Percentiles rank a stretch among this genome's conserved stretches.
phyloP scores from a whole-genome alignment of 768 basidiomycete species.

The Pleurotus pulmonarius region DNA sequence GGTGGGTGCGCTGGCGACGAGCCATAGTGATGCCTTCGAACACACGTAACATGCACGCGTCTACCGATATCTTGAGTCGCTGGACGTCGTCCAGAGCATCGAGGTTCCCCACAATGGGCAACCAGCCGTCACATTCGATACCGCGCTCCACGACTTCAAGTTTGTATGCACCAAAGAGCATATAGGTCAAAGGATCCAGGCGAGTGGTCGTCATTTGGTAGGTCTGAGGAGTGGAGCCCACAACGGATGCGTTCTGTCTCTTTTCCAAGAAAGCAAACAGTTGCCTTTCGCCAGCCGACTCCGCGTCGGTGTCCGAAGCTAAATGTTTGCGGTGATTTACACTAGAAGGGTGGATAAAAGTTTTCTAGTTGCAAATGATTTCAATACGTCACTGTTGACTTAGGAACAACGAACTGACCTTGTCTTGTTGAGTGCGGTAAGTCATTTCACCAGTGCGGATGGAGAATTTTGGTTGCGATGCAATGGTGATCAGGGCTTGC shows the following conservation, averaged over 20 bases:
- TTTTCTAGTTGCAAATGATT: conserved; percentile 39
- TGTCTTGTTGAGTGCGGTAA: conserved; percentile 76
- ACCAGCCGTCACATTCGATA: conserved; percentile 86
- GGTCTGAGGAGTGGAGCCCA: conserved; percentile 48
- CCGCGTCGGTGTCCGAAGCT: conserved; percentile 19
- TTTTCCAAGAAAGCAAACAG: conserved; percentile 84
- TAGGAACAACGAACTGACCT: conserved; percentile 43
- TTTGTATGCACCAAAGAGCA: conserved; percentile 86
- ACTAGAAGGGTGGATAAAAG: conserved; percentile 81
- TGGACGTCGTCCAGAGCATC: conserved; percentile 81
- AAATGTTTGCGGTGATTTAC: conserved; percentile 72
- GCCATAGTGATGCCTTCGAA: conserved; percentile 77
- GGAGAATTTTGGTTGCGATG: conserved; percentile 88
- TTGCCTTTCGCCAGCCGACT: conserved; percentile 54
- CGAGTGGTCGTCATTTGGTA: conserved; percentile 79
- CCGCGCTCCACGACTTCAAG: conserved; percentile 68
- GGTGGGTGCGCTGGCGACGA: conserved; percentile 27
- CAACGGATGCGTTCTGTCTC: conserved; percentile 63
- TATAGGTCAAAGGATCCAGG: conserved; percentile 83
- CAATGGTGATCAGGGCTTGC: conserved; percentile 80
- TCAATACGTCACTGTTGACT: neutral
- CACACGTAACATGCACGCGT: conserved; percentile 82
- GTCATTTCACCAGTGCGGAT: conserved; percentile 65
- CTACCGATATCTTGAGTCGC: conserved; percentile 74
- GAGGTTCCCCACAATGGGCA: conserved; percentile 74